These are phyloP conservation scores for Gossypium raimondii DNA, from an alignment of 345 rosid genomes.

Conservation along the genomic window DNA sequence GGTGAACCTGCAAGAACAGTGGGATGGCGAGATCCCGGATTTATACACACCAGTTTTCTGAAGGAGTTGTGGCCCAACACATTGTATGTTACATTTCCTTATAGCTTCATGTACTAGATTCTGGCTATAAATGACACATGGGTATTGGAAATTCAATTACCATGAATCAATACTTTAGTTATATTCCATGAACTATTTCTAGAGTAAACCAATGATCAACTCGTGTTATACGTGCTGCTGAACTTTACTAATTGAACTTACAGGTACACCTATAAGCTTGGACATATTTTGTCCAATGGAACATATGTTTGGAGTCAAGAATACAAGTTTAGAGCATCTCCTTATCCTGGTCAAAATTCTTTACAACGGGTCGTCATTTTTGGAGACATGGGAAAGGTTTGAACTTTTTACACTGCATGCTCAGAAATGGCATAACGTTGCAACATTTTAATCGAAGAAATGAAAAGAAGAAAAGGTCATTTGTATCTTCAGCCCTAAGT, in stretches of 20 bases:
- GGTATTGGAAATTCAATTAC: not conserved
- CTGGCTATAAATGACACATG: not conserved
- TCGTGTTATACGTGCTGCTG: not conserved
- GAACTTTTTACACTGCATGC: not conserved
- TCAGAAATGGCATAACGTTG: not conserved
- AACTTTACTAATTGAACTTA: constrained; percentile 14
- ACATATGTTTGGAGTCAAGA: constrained; percentile 52
- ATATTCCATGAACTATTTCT: not conserved
- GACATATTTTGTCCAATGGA: constrained; percentile 48
- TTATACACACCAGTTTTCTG: constrained; percentile 62
- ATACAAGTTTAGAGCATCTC: constrained; percentile 63
- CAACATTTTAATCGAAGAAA: not conserved
- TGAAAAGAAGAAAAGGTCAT: not conserved
- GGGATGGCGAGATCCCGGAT: constrained; percentile 88
- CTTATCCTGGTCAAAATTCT: constrained; percentile 67
- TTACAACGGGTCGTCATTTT: constrained; percentile 62
- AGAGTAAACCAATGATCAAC: not conserved
- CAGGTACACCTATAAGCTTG: constrained; percentile 60
- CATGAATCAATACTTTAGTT: not conserved
- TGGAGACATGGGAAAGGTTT: constrained; percentile 87
- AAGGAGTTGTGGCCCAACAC: constrained; percentile 63
- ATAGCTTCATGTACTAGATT: not conserved
- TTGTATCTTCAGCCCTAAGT: not conserved
- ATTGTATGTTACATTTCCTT: constrained; percentile 32
- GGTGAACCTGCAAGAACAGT: constrained; percentile 53